Base-by-base conservation (phyloP, 2,329 filamentous ascomycete genomes). In the Cyphellophora europaea region DNA sequence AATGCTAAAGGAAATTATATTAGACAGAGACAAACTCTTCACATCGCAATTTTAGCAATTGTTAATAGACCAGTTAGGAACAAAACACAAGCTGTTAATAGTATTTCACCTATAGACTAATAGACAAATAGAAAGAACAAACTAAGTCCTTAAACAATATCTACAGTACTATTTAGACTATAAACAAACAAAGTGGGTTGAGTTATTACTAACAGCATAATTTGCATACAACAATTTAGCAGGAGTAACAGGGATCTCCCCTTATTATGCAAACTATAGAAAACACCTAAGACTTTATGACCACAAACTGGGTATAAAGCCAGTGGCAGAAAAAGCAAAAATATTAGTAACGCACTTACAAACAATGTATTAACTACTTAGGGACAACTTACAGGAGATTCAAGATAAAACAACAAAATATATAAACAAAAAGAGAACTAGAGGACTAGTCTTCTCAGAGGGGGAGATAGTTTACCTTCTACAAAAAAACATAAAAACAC, bases 101-200 rank as follows among this genome's bases (percentile, higher is more conserved):
- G 25, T 27, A 6, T 43, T 41, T 35, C 25, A 41, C 33, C 32
- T 15, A 4, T 35, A 41, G 19, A 41, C 29, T 4, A 14, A 41
- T 32, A 33, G 33, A 18, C 30, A 38, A 27, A 42, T 14, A 4
- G 30, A 42, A 32, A 11, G 32, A 17, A 35, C 17, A 18, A 42
- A 42, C 27, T 33, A 42, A 30, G 33, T 18, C 6, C 13, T 42
- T 13, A 18, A 42, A 32, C 19, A 30, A 13, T 42, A 42, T 25
- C 19, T 42, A 14, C n/a, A 27, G 13, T 29, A 19, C 15, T 39
- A 42, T 29, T 18, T 33, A 11, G 33, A 38, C 14, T 33, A 38
- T 23, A 11, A 23, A 12, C 33, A 42, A 29, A 19, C 30, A 19
- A 33, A 42, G 30, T 42, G 30, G 30, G 30, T 18, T 3, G 16